A percentile compares a stretch with the other conserved stretches of the same genome.
phyloP scores from a whole-genome alignment of 2,329 filamentous ascomycete species.

The Sarocladiaceae sp. region DNA sequence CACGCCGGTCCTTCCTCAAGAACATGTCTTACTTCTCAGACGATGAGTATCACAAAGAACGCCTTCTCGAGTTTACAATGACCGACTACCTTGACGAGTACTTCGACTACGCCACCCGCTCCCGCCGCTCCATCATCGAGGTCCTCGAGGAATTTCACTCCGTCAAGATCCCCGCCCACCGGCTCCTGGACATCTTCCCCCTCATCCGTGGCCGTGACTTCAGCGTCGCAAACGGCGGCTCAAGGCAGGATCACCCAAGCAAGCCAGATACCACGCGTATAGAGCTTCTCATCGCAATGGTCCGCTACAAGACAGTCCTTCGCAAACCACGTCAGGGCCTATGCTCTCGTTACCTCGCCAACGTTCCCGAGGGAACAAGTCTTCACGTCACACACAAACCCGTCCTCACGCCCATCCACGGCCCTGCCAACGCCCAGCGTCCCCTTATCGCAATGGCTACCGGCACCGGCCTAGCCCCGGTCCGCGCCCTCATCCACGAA shows the following conservation, averaged over 20 bases:
- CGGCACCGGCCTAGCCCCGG: slow-evolving; percentile 80
- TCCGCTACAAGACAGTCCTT: slow-evolving; percentile 85
- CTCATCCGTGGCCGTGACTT: slow-evolving; percentile 84
- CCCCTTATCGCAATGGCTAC: slow-evolving; percentile 76
- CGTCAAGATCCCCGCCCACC: slow-evolving; percentile 72
- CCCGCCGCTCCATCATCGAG: slow-evolving; percentile 85
- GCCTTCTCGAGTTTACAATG: slow-evolving; percentile 76
- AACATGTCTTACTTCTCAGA: slow-evolving; percentile 69
- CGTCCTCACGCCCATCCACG: slow-evolving; percentile 35
- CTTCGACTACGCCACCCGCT: slow-evolving; percentile 90
- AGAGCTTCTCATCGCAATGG: slow-evolving; percentile 76
- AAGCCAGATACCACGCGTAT: slow-evolving; percentile 38
- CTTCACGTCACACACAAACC: slow-evolving; percentile 55
- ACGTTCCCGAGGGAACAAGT: slow-evolving; percentile 49
- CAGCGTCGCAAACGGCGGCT: slow-evolving; percentile 76
- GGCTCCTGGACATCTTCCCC: slow-evolving; percentile 68
- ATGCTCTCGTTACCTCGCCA: slow-evolving; percentile 78
- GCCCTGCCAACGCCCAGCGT: slow-evolving; percentile 27
- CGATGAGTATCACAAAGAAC: slow-evolving; percentile 67
- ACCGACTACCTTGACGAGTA: slow-evolving; percentile 81
- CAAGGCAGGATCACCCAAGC: slow-evolving; percentile 23
- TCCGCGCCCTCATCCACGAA: slow-evolving; percentile 74
- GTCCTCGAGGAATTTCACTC: slow-evolving; percentile 84
- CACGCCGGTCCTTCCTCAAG: slow-evolving; percentile 78
- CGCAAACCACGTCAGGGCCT: slow-evolving; percentile 79